Evolutionary conservation across 805 yeast genomes (phyloP), one percentile per base, ranked within the genome.

Genomic region (Cyberlindnera mississippiensis): DNA sequence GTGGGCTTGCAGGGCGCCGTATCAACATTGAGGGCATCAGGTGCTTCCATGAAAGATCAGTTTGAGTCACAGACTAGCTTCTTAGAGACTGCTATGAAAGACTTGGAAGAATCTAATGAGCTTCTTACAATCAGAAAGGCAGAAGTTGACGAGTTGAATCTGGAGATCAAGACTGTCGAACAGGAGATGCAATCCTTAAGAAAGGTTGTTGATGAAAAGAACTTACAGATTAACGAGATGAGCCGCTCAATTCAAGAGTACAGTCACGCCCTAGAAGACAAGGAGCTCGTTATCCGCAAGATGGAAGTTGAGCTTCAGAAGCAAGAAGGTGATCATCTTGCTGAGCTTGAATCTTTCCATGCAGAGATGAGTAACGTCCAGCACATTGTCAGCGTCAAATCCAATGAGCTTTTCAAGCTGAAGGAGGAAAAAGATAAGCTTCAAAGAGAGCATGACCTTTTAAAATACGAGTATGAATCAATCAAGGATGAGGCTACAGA

Each of bases 281-380:
- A 60, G 46, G 48, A 43, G 37, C 28, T 41, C 46, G 36, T 42
- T 41, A 24, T 67, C 47, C 44, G 47, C 50, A 40, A 66, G 45
- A 22, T 60, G 10, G 66, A 66, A 11, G 37, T 42, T 41, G 36
- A 63, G 50, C 22, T 52, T 47, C 48, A 69, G 57, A 55, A 56
- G 51, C 52, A 58, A 14, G 70, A 67, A 35, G 53, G 59, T 8
- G 66, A 65, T n/a, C 67, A 67, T 41, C 31, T 67, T 15, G 52
- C 59, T 7, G 71, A 67, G 38, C 48, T 66, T 22, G 70, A 64
- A 44, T 47, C 58, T 11, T 50, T 64, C 33, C 71, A 67, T 37
- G 51, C 55, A 7, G 63, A 63, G 33, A 52, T 67, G 54, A 59
- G 60, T 11, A 56, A 61, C 16, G 47, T 64, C 29, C 68, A 67